Percentiles rank a stretch among this genome's conserved stretches.
phyloP scores from a whole-genome alignment of 1,139 yeast species.

The Candida tetrigidarum region DNA sequence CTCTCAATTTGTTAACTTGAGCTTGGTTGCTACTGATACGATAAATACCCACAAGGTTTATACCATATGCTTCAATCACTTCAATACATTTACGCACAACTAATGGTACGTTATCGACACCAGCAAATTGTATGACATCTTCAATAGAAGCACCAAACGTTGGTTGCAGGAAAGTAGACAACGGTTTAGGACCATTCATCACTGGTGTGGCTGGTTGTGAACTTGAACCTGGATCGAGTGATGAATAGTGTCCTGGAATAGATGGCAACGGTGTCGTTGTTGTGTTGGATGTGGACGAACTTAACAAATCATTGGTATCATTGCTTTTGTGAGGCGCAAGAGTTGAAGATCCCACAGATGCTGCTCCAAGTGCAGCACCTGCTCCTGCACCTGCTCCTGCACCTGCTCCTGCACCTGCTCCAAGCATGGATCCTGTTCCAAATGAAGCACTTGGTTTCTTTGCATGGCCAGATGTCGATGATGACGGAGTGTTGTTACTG shows the following conservation, averaged over 20 bases:
- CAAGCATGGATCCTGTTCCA: conserved; percentile 4
- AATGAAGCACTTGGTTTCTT: conserved; percentile 1
- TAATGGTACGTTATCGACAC: conserved; percentile 86
- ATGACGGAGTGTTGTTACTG: conserved; percentile 6
- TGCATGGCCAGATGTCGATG: conserved; percentile 4
- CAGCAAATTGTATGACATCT: conserved; percentile 76
- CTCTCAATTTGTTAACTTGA: conserved; percentile 73
- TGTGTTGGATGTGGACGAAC: not conserved
- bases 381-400: too few species aligned
- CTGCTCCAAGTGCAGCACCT: not conserved
- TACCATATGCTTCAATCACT: conserved; percentile 81
- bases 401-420: too few species aligned
- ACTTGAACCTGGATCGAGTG: conserved; percentile 45
- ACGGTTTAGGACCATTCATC: conserved; percentile 46
- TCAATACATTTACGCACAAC: conserved; percentile 88
- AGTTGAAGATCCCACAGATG: conserved; percentile 5
- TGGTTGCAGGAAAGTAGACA: conserved; percentile 32
- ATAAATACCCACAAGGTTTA: conserved; percentile 87
- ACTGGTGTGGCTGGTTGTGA: conserved; percentile 25
- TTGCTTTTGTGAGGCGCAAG: conserved; percentile 4
- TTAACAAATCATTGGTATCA: conserved; percentile 1
- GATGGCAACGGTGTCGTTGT: not conserved
- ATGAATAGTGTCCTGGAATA: conserved; percentile 21
- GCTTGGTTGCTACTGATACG: conserved; percentile 80
- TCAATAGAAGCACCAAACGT: conserved; percentile 86